Conservation (phyloP, 352 stramenopile genomes). For the Peronospora destructor region DNA sequence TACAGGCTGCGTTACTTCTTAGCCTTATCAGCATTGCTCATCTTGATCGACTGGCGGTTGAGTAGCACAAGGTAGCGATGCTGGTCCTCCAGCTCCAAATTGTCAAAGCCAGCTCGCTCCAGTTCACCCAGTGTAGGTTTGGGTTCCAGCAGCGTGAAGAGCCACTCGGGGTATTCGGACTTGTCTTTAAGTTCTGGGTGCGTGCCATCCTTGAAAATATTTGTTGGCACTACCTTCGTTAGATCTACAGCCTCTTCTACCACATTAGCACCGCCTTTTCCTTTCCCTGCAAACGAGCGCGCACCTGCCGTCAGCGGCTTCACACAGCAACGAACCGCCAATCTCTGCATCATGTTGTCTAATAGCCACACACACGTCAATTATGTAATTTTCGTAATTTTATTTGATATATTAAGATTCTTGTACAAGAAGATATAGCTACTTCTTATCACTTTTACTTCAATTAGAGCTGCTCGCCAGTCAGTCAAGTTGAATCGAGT, state of each 20-base stretch:
- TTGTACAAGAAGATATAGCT: slow-evolving; percentile 10
- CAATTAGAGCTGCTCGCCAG: slow-evolving; percentile 2
- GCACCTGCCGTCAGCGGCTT: slow-evolving; percentile 29
- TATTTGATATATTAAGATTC: slow-evolving; percentile 5
- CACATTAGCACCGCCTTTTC: slow-evolving; percentile 38
- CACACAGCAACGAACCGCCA: slow-evolving; percentile 22
- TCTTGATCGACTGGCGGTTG: slow-evolving; percentile 68
- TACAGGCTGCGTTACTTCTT: slow-evolving; percentile 65
- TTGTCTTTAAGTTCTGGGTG: slow-evolving; percentile 79
- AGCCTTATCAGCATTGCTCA: slow-evolving; percentile 71
- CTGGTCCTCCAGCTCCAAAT: slow-evolving; percentile 67
- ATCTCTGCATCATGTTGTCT: slow-evolving; percentile 32
- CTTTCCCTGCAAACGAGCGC: slow-evolving; percentile 63
- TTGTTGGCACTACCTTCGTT: slow-evolving; percentile 65
- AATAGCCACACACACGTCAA: slow-evolving; percentile 12
- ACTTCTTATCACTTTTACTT: neutral
- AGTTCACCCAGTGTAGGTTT: slow-evolving; percentile 72
- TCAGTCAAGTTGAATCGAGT: no score
- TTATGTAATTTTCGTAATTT: neutral
- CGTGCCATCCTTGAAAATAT: slow-evolving; percentile 80
- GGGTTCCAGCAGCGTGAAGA: slow-evolving; percentile 72
- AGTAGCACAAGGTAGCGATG: slow-evolving; percentile 68
- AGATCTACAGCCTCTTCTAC: slow-evolving; percentile 75
- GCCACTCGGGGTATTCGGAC: slow-evolving; percentile 76
- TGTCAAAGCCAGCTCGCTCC: slow-evolving; percentile 76